Base-by-base conservation (phyloP, 345 rosid species). In the Raphanus sativus region DNA sequence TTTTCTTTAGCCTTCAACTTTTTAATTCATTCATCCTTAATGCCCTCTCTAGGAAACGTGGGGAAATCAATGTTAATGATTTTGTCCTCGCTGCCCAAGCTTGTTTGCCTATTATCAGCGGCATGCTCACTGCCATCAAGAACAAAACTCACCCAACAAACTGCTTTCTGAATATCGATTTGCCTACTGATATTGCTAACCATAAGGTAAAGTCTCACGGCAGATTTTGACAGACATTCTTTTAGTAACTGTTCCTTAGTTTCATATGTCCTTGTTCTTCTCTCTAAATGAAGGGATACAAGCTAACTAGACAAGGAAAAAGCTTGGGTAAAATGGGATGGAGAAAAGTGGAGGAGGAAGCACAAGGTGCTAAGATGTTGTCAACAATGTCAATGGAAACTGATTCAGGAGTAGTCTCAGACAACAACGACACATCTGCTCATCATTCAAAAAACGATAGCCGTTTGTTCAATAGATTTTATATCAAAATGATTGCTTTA, bases 341-440 rank as follows among this genome's bases (percentile, higher is more conserved):
- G 98, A 86, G 69, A 73, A 88, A 77, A 85, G 93, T 92, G 34
- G 73, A 54, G 34, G 76, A 70, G 40, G 79, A 79, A 61, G 68
- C 58, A 58, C 87, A 82, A 80, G 87, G 92, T 6, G 84, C 86
- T 4, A 86, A 87, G 74, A 86, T 95, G 98, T 70, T 81, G 74
- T 95, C 98, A 70, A 83, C 97, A 25, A 92, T 95, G 99, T 70
- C 85, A 63, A 90, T 88, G 96, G 98, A 92, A 73, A 75, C 81
- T 70, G 84, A 85, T 81, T 81, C 87, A 54, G 80, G 80, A 12
- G 81, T 75, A 25, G 77, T 77, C 68, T 77, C 83, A 34, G 86
- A 56, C 13, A 55, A 87, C 1, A 48, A 86, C 58, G 75, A 80
- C 73, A 61, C 85, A 48, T 72, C 85, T 38, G 13, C 83, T 78